phyloP scores from a whole-genome alignment of 73 alveolate genomes.

The Tetrahymena borealis region DNA sequence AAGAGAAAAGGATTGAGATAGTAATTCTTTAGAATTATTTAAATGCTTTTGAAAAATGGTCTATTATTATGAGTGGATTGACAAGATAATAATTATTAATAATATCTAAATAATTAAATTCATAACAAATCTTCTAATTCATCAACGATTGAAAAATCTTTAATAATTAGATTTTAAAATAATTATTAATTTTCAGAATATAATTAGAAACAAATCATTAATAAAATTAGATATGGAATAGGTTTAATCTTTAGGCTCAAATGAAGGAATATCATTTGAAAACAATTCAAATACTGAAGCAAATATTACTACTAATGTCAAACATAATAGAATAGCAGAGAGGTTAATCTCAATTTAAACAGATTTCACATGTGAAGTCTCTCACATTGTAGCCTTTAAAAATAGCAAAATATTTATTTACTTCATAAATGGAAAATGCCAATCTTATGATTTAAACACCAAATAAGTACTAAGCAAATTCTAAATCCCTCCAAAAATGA shows the following conservation, averaged over 20 bases:
- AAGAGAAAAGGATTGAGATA: too few species aligned
- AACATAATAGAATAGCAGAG: neutral
- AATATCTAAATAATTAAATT: too few species aligned
- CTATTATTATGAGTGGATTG: too few species aligned
- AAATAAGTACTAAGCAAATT: neutral
- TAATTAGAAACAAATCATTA: too few species aligned
- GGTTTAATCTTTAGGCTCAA: neutral
- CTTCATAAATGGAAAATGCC: neutral
- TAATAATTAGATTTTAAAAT: too few species aligned
- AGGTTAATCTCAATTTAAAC: neutral
- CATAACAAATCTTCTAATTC: too few species aligned
- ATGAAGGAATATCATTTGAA: neutral
- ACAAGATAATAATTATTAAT: too few species aligned
- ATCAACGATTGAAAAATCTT: too few species aligned
- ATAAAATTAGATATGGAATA: too few species aligned
- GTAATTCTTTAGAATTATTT: too few species aligned
- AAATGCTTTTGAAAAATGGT: too few species aligned
- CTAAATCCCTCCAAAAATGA: neutral
- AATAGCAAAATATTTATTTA: neutral
- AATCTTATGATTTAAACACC: neutral
- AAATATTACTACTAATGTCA: neutral
- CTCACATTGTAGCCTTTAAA: neutral
- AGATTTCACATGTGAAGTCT: neutral
- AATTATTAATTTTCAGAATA: too few species aligned
- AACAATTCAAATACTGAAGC: neutral